Evolutionary conservation across 2,329 filamentous ascomycete genomes (phyloP).

Genomic region (Xylariaceae sp.): DNA sequence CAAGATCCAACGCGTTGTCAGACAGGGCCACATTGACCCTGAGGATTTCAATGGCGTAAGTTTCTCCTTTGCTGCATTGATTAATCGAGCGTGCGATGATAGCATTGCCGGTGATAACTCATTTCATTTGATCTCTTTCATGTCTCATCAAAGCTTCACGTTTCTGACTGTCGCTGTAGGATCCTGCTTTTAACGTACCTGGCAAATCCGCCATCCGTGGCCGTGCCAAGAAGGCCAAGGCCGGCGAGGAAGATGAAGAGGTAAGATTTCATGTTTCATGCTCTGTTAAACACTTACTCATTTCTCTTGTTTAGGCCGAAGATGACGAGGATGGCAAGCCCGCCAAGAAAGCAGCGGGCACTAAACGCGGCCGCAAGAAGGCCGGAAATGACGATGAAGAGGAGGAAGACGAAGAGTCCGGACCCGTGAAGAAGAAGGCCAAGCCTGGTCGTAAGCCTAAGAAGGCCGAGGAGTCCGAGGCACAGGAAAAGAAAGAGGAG

Average conservation of each 20-base stretch:
- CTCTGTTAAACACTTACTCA: conserved; percentile 9
- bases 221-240: conserved; percentile 34
- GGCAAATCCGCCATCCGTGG: conserved; percentile 60
- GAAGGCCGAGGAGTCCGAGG: conserved; percentile 10
- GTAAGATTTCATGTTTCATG: conserved; percentile 21
- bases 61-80: conserved; percentile 20
- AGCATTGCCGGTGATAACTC: neutral
- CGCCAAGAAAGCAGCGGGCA: conserved; percentile 32
- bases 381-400: conserved; percentile 2
- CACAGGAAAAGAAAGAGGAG: neutral
- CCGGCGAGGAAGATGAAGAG: conserved; percentile 35
- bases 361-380: conserved; percentile 38
- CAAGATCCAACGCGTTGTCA: conserved; percentile 68
- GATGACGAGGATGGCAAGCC: conserved; percentile 23
- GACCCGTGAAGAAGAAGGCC: conserved; percentile 38
- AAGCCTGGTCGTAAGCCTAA: conserved; percentile 23
- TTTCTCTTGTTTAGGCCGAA: conserved; percentile 10
- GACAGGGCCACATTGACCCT: conserved; percentile 73
- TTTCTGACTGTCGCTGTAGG: conserved; percentile 42
- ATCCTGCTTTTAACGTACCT: conserved; percentile 66
- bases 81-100: neutral
- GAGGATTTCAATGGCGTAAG: conserved; percentile 86
- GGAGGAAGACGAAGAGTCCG: conserved; percentile 14
- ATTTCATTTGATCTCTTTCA: neutral
- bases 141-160: conserved; percentile 1